Evolutionary conservation across 345 rosid genomes (phyloP), one percentile per base, ranked within the genome.

Genomic region (Brassica juncea): DNA sequence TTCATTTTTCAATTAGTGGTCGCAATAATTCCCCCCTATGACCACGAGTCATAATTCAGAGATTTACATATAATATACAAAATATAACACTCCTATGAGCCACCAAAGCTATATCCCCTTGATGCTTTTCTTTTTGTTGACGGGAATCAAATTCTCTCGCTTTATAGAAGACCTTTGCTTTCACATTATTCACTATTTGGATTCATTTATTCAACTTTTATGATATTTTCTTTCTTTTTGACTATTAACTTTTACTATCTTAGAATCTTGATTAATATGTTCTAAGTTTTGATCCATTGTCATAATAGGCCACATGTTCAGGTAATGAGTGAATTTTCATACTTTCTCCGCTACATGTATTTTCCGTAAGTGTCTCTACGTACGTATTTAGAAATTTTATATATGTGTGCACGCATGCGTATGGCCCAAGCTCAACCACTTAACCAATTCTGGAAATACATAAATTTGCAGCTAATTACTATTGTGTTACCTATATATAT

Each of bases 91-190:
- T 79, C 59, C 35, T 61, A 49, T 68, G 66, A 68, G 70, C 82
- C 73, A 79, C 75, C 62, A 59, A 73, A 79, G 59, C 71, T 73
- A 73, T 58, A 66, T 4, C 73, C 8, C 74, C 68, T 68, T 73
- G 78, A 34, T 80, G 75, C 78, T 74, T 68, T 60, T 73, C 66
- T 68, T 74, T 79, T 68, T 27, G 71, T 80, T 73, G 75, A 74
- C 74, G 49, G 32, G 78, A 80, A 80, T 80, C 75, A 68, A 73
- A 80, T 68, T 68, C 82, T 49, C 49, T 52, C 66, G 3, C 82
- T 68, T 80, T 73, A 60, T 61, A 72, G 55, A 65, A 30, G 34
- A 57, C 62, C 49, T 65, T 63, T 71, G 2, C 44, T 63, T 52
- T 54, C 23, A n/a, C 19, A 72, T 65, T 78, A 47, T 78, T 66